phyloP scores from a whole-genome alignment of 345 rosid species.

The Lumnitzera littorea region DNA sequence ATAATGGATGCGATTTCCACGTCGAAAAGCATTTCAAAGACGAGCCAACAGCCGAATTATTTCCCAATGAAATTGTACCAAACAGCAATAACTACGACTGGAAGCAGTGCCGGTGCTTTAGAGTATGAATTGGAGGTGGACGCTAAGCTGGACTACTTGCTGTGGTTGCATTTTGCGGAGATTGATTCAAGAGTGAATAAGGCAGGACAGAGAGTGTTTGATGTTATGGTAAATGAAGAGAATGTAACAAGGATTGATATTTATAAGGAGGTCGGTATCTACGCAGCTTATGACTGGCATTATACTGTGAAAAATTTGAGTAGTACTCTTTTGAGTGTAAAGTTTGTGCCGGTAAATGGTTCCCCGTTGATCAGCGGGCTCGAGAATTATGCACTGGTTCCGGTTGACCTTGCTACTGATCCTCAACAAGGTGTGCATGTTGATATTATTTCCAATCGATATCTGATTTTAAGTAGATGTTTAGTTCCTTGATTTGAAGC shows the following conservation, averaged over 20 bases:
- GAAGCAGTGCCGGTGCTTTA: conserved; percentile 36
- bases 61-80: conserved; percentile 93
- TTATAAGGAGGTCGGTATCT: conserved; percentile 51
- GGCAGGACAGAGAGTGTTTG: conserved; percentile 69
- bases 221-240: conserved; percentile 54
- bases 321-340: conserved; percentile 47
- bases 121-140: conserved; percentile 68
- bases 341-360: conserved; percentile 53
- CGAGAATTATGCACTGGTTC: conserved; percentile 87
- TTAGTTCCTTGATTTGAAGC: no score
- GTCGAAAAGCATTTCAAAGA: conserved; percentile 30
- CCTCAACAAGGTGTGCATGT: conserved; percentile 66
- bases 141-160: conserved; percentile 81
- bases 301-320: conserved; percentile 61
- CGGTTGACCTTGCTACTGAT: conserved; percentile 67
- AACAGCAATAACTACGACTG: conserved; percentile 44
- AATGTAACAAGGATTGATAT: conserved; percentile 73
- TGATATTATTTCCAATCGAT: neutral
- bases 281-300: conserved; percentile 47
- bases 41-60: conserved; percentile 65
- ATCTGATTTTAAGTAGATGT: no score
- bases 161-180: conserved; percentile 98
- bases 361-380: conserved; percentile 73
- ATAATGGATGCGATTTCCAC: conserved; percentile 38
- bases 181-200: conserved; percentile 62